Percentiles rank a stretch among this genome's conserved stretches.
These are phyloP conservation scores for Linnemannia zychae DNA, from an alignment of 192 early-diverging fungal genomes.

Conservation along the genomic window DNA sequence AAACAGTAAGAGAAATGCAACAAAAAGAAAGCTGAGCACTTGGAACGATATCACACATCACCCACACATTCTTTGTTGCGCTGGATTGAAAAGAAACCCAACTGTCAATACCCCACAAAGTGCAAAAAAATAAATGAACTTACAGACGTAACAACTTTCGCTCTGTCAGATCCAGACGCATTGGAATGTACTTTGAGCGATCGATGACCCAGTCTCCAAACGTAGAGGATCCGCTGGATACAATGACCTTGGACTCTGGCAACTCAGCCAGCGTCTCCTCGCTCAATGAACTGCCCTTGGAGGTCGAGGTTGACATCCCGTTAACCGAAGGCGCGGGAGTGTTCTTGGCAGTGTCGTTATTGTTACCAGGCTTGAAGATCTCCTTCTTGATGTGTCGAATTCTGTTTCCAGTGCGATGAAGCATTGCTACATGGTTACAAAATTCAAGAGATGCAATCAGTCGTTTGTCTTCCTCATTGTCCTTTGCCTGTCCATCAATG, in stretches of 20 bases:
- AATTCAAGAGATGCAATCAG: background rate
- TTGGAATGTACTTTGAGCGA: conserved; percentile 93
- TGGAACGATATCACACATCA: background rate
- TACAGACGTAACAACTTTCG: conserved; percentile 92
- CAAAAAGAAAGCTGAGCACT: background rate
- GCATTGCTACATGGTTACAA: conserved; percentile 64
- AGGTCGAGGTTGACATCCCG: conserved; percentile 28
- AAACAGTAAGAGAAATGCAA: background rate
- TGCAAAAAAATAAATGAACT: conserved; percentile 24
- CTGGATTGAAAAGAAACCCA: background rate
- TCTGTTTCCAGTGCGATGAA: conserved; percentile 85
- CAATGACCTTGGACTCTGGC: conserved; percentile 46
- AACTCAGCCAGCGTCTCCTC: conserved; percentile 35
- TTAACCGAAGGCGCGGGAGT: conserved; percentile 24
- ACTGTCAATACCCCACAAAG: background rate
- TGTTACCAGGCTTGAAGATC: conserved; percentile 26
- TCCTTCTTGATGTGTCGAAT: conserved; percentile 67
- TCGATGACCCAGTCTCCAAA: conserved; percentile 88
- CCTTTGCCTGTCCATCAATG: background rate
- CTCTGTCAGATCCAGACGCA: conserved; percentile 91
- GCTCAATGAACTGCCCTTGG: conserved; percentile 41
- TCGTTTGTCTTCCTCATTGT: background rate
- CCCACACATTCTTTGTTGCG: background rate
- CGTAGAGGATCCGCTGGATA: conserved; percentile 60
- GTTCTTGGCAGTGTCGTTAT: conserved; percentile 9